Percentiles rank a stretch among this genome's conserved stretches.
Evolutionary conservation across 495 filamentous ascomycete genomes (phyloP).

Genomic region (Xylaria palmicola): DNA sequence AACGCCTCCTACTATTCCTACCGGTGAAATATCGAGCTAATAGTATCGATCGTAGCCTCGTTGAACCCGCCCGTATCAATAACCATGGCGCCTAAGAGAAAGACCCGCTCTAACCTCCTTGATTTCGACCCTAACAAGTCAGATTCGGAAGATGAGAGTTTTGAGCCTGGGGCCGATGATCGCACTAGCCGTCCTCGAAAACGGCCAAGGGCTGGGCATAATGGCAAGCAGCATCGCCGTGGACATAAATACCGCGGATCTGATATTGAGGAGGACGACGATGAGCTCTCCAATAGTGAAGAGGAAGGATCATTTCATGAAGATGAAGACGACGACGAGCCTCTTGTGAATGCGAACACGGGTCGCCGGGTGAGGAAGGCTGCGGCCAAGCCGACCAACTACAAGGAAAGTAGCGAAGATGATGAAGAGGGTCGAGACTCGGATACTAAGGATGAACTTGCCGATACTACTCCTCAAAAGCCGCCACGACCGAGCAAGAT

Average conservation of each 20-base stretch:
- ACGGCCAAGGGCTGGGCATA: conserved; percentile 35
- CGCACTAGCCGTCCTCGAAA: conserved; percentile 45
- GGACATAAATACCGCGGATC: conserved; percentile 53
- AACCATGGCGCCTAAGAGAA: conserved; percentile 63
- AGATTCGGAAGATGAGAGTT: conserved; percentile 81
- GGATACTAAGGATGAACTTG: conserved; percentile 26
- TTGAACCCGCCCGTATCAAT: not conserved
- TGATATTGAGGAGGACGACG: conserved; percentile 65
- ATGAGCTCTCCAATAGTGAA: conserved; percentile 55
- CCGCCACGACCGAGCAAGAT: conserved; percentile 25
- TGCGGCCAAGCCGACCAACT: conserved; percentile 47
- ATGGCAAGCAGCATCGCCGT: conserved; percentile 34
- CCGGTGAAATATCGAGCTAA: not conserved
- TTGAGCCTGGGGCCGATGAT: conserved; percentile 47
- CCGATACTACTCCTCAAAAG: conserved; percentile 24
- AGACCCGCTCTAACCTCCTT: conserved; percentile 42
- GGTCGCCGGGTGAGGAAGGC: conserved; percentile 69
- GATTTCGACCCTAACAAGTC: conserved; percentile 81
- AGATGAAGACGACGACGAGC: conserved; percentile 60
- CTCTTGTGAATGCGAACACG: conserved; percentile 58
- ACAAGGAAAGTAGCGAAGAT: conserved; percentile 47
- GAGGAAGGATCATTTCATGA: conserved; percentile 61
- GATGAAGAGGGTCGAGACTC: conserved; percentile 34
- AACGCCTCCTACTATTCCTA: not conserved
- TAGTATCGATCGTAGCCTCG: not conserved